Base-by-base conservation (phyloP, 2,329 filamentous ascomycete species). In the Fusarium sp. region DNA sequence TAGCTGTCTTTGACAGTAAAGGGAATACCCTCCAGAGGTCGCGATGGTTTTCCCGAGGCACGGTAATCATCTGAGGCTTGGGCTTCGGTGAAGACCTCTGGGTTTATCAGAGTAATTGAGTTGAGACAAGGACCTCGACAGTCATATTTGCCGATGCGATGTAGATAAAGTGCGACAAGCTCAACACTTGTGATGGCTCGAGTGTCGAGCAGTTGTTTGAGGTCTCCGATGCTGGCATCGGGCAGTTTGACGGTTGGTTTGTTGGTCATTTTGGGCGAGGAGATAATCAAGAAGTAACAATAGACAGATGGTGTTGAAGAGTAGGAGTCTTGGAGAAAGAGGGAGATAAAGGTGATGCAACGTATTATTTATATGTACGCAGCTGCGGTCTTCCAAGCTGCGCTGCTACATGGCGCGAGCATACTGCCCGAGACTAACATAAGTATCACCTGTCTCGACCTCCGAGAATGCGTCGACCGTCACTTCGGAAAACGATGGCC, bases 1-100 rank as follows among this genome's bases (percentile, higher is more conserved):
- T 87, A 90, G 74, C 84, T 87, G 74, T 91, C 89, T 75, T 91
- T 90, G 70, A 89, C 81, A 0, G 87, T 88, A 66, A 84, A 90
- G 0, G 88, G 88, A 12, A 91, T 89, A 3, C 89, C 87, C 71
- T 91, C 88, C 0, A 90, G 41, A 7, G 47, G 30, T 3, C 61
- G 54, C 0, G 61, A 80, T 2, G 81, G 51, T 1, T 61, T 66
- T 10, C 64, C 70, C 0, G 76, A 67, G 3, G 76, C 74, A 6
- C 80, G 73, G 17, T 75, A 66, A 35, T 76, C 75, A 12, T 82
- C 81, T 0, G 81, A 81, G 0, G 75, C 75, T 10, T 72, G 68
- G 0, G 80, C 80, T 30, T 80, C 77, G 8, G 72, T 63, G n/a
- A 82, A 80, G 11, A 77, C 74, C 0, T 66, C 22, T 0, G 47